Base-by-base conservation (phyloP, 1,284 basidiomycete genomes). In the Crocinoboletus sp. region DNA sequence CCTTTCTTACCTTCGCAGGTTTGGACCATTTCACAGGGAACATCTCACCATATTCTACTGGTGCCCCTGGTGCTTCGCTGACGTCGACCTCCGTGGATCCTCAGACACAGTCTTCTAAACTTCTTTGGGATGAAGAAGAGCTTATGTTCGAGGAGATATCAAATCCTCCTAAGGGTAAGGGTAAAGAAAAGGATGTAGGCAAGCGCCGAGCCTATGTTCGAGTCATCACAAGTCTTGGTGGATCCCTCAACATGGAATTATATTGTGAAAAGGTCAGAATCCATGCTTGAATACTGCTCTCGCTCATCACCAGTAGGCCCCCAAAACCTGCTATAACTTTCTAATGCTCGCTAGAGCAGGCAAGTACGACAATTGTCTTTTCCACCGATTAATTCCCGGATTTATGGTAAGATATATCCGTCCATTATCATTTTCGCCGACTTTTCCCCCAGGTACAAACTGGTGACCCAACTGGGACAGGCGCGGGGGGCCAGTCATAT, bases 301-400 rank as follows among this genome's bases (percentile, higher is more conserved):
- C 30, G 39, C 43, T 40, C 30, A 31, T 22, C 25, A 25, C 46
- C 33, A 39, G 22, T 46, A 93, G 82, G 95, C 94, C 6, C 95
- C 95, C 0, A 94, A 95, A 69, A 97, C 95, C 1, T 95, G 94
- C 59, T 99, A 97, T 67, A 99, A 99, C 67, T 99, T 98, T 67
- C 69, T 99, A 15, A 89, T 89, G 82, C 77, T 97, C 5, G 92
- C 94, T 0, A 81, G 82, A 53, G 72, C 83, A 27, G 93, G 94
- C 3, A 92, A 94, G 56, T 99, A 98, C 63, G 84, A 97, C 56
- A 73, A 91, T 55, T 84, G 82, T 49, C 64, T 88, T 24, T 99
- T 99, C 66, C 95, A 99, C 62, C 82, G 95, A 27, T 73, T 96
- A 38, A 92, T 99, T 11, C 94, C 94, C 5, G 94, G 91, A 0